Percentiles rank a stretch among this genome's conserved stretches.
These are phyloP conservation scores for Malbranchea cinnamomea DNA, from an alignment of 2,329 filamentous ascomycete species.

Conservation along the genomic window DNA sequence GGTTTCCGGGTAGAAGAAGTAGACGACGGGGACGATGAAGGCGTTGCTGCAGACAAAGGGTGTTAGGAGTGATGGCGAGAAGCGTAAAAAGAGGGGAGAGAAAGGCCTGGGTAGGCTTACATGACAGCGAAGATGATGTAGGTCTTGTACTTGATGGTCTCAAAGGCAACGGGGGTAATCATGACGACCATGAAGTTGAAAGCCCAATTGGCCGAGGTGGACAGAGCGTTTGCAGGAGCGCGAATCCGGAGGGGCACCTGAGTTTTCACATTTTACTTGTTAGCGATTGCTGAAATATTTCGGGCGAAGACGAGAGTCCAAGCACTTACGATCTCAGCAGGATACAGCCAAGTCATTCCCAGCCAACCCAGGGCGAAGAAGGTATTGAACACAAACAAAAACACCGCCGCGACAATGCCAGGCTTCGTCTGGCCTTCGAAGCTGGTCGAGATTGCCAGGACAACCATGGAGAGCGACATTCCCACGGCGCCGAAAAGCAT, in stretches of 20 bases:
- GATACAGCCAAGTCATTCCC: constrained; percentile 48
- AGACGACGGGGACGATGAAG: constrained; percentile 40
- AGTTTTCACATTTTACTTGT: constrained; percentile 3
- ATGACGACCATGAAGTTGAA: constrained; percentile 53
- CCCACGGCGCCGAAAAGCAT: constrained; percentile 57
- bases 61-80: constrained; percentile 5
- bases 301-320: neutral
- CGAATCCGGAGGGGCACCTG: constrained; percentile 22
- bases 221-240: constrained; percentile 48
- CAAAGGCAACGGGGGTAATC: constrained; percentile 47
- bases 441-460: constrained; percentile 31
- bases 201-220: constrained; percentile 46
- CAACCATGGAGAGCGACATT: constrained; percentile 51
- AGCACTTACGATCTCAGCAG: constrained; percentile 41
- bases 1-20: constrained; percentile 49
- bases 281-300: neutral
- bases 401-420: constrained; percentile 33
- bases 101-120: constrained; percentile 16
- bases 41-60: constrained; percentile 32
- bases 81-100: neutral
- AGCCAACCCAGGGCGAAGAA: constrained; percentile 48
- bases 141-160: constrained; percentile 39
- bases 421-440: constrained; percentile 22
- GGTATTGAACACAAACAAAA: constrained; percentile 48
- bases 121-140: constrained; percentile 44